Evolutionary conservation across 1,284 basidiomycete species (phyloP), one percentile per base, ranked within the genome.

Genomic region (Takashimella koratensis): DNA sequence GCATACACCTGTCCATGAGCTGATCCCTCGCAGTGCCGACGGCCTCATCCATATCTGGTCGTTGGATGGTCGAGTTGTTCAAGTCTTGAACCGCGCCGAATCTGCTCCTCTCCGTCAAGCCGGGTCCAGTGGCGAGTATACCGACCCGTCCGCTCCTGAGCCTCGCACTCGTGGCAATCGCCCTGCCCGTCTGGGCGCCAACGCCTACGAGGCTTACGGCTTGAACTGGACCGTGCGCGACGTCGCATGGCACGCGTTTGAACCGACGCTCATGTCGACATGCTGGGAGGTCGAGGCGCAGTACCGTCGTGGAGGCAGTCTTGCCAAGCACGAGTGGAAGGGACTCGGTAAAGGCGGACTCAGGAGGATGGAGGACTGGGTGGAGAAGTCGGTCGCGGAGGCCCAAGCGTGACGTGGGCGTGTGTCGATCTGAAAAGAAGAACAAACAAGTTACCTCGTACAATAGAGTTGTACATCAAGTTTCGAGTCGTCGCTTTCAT

Each of bases 271-370:
- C 51, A 88, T 98, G 84, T 91, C 87, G 56, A 90, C 90, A 2
- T 90, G 85, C 4, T 97, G 94, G 93, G 85, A 88, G 47, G 81
- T 80, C 23, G 79, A 79, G 23, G 66, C 68, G 2, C 57, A 60
- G 21, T 77, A 79, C 16, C 79, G 79, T 43, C 81, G 83, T 5
- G 75, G 73, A 5, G 91, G 90, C 41, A 81, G 84, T 42, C 81
- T 97, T 22, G 92, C 91, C 3, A 82, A 87, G 58, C 93, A 97
- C 66, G 89, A 96, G 76, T 97, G 91, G 90, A 95, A 93, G 74
- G 90, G 90, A 1, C 77, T 91, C 47, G 82, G 83, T 2, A 94
- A 91, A 73, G 82, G 85, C 73, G 77, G 77, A 0, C 55, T 77
- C 50, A 75, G 76, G 3, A 78, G 76, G 4, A 68, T 95, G 45